These are phyloP conservation scores for Aspergillus bombycis DNA, from an alignment of 2,329 filamentous ascomycete species.

Conservation along the genomic window DNA sequence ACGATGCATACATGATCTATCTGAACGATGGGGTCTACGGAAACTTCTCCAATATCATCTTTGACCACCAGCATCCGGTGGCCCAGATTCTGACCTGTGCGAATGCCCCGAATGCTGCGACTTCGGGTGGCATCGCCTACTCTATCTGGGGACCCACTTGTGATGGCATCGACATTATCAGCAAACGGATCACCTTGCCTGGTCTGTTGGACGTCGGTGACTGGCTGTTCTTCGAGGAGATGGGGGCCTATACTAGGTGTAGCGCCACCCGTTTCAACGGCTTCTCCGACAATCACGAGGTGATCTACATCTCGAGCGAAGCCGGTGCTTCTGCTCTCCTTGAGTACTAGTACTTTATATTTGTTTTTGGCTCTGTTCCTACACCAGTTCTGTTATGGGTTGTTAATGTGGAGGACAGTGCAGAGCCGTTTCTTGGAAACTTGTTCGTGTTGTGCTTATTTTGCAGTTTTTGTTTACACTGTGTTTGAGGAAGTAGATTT, in stretches of 20 bases:
- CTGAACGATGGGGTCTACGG: conserved; percentile 97
- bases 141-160: conserved; percentile 98
- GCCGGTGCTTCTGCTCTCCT: conserved; percentile 78
- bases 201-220: conserved; percentile 86
- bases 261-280: conserved; percentile 98
- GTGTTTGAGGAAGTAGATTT: conserved; percentile 12
- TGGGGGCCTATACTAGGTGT: conserved; percentile 99
- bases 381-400: conserved; percentile 7
- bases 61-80: conserved; percentile 91
- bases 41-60: conserved; percentile 99
- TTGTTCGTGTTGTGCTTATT: neutral
- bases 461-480: conserved; percentile 8
- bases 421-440: neutral
- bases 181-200: conserved; percentile 75
- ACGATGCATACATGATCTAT: conserved; percentile 86
- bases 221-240: conserved; percentile 98
- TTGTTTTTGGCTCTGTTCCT: conserved; percentile 7
- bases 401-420: neutral
- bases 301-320: conserved; percentile 95
- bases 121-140: conserved; percentile 69
- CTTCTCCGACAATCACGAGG: conserved; percentile 88
- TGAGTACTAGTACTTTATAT: conserved; percentile 39
- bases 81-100: conserved; percentile 76
- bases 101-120: conserved; percentile 45
- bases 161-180: conserved; percentile 95